phyloP scores from a whole-genome alignment of 352 stramenopile genomes.

The Globisporangium nunn region DNA sequence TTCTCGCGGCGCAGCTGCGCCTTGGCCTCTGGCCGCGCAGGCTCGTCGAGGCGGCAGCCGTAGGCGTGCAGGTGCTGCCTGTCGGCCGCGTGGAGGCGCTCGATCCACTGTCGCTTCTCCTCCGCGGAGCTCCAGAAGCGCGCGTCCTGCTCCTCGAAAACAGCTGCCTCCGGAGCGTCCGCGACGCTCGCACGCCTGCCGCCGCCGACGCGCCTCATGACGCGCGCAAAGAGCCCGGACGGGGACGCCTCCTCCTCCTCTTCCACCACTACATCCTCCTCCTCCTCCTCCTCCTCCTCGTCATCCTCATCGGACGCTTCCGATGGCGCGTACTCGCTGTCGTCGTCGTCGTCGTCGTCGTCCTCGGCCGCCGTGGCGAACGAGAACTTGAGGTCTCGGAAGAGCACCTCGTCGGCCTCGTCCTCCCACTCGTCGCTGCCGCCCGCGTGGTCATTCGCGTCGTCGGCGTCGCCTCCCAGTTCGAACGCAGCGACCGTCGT shows the following conservation, averaged over 20 bases:
- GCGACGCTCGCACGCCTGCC: neutral
- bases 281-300: neutral
- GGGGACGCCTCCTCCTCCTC: slow-evolving; percentile 12
- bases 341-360: slow-evolving; percentile 3
- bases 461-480: neutral
- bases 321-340: slow-evolving; percentile 13
- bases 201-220: slow-evolving; percentile 1
- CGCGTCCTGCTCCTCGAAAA: slow-evolving; percentile 22
- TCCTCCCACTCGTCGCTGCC: slow-evolving; percentile 12
- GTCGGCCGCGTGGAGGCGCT: slow-evolving; percentile 15
- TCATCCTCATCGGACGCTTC: neutral
- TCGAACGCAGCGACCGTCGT: too few species aligned
- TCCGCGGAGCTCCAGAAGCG: slow-evolving; percentile 15
- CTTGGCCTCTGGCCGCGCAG: slow-evolving; percentile 15
- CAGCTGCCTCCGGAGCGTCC: neutral
- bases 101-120: slow-evolving; percentile 25
- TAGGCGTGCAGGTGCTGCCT: slow-evolving; percentile 16
- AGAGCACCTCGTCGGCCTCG: slow-evolving; percentile 3
- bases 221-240: slow-evolving; percentile 10
- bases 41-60: slow-evolving; percentile 26
- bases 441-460: slow-evolving; percentile 1
- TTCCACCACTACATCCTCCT: slow-evolving; percentile 1
- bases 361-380: slow-evolving; percentile 1
- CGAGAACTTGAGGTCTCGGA: slow-evolving; percentile 8
- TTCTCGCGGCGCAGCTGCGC: slow-evolving; percentile 19